Conservation (phyloP, 305 asterid species). For the Fraxinus baroniana region DNA sequence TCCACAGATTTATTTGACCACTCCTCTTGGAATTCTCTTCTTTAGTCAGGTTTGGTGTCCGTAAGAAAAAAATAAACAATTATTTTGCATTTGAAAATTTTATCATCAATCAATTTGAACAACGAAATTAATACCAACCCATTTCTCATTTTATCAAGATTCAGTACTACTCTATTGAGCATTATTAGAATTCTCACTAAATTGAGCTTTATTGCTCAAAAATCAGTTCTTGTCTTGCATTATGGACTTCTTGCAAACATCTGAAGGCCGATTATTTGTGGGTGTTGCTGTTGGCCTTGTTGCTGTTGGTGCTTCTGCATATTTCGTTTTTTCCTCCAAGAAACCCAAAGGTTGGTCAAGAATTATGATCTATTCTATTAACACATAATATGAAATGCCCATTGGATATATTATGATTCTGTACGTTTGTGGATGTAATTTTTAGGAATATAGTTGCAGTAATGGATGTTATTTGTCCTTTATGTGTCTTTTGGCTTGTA, state of each 20-base stretch:
- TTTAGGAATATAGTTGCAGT: neutral
- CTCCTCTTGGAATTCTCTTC: neutral
- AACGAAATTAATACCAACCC: neutral
- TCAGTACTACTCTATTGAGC: neutral
- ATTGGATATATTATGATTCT: neutral
- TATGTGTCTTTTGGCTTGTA: slow-evolving; percentile 12
- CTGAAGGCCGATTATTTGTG: slow-evolving; percentile 55
- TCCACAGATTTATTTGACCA: neutral
- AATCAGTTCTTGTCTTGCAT: slow-evolving; percentile 6
- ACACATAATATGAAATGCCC: neutral
- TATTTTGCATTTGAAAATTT: neutral
- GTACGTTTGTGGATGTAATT: neutral
- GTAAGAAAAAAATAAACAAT: neutral
- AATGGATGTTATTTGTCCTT: neutral
- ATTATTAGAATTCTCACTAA: neutral
- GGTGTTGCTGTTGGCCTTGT: slow-evolving; percentile 58
- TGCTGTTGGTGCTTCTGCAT: slow-evolving; percentile 54
- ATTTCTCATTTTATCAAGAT: neutral
- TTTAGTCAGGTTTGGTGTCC: neutral
- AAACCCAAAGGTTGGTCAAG: slow-evolving; percentile 53
- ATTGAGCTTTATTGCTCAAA: neutral
- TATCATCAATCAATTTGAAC: neutral
- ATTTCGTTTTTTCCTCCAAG: slow-evolving; percentile 54
- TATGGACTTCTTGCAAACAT: slow-evolving; percentile 63
- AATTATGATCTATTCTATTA: slow-evolving; percentile 9